Percentiles rank a stretch among this genome's conserved stretches.
phyloP scores from a whole-genome alignment of 441 rosid genomes.

The Daphne laureola region DNA sequence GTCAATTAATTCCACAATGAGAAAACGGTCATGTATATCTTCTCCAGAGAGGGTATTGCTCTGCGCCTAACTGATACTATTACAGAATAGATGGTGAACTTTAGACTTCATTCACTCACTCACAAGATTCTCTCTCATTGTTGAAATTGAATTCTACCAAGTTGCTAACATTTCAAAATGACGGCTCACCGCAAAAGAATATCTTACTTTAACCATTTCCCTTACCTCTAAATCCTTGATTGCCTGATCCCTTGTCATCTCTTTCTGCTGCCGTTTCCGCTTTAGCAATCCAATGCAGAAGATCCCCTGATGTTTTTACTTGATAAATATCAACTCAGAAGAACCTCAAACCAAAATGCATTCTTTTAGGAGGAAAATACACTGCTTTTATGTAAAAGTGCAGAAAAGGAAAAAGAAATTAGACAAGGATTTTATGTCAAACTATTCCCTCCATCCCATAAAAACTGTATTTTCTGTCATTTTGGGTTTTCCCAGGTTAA shows the following conservation, averaged over 20 bases:
- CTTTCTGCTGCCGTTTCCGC: conserved; percentile 61
- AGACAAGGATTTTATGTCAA: background rate
- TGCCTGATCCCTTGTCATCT: conserved; percentile 71
- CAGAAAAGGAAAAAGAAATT: background rate
- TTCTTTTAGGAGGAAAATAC: no score
- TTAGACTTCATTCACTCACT: background rate
- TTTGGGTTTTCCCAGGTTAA: no score
- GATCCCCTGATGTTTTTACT: conserved; percentile 40
- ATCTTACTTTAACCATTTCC: background rate
- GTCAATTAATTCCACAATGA: conserved; percentile 12
- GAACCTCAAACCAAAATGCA: no score
- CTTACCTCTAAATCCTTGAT: conserved; percentile 75
- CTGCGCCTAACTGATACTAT: no score
- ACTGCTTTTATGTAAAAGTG: background rate
- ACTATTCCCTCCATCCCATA: background rate
- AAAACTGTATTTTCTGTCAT: no score
- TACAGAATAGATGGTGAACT: conserved; percentile 2
- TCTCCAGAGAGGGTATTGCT: no score
- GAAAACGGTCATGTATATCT: background rate
- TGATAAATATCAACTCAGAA: background rate
- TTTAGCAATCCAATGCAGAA: conserved; percentile 76
- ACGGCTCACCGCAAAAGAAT: conserved; percentile 2
- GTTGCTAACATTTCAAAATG: background rate
- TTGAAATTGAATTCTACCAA: background rate
- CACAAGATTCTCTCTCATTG: background rate